Evolutionary conservation across 2,329 filamentous ascomycete genomes (phyloP).

Genomic region (Dactylellina drechsleri): DNA sequence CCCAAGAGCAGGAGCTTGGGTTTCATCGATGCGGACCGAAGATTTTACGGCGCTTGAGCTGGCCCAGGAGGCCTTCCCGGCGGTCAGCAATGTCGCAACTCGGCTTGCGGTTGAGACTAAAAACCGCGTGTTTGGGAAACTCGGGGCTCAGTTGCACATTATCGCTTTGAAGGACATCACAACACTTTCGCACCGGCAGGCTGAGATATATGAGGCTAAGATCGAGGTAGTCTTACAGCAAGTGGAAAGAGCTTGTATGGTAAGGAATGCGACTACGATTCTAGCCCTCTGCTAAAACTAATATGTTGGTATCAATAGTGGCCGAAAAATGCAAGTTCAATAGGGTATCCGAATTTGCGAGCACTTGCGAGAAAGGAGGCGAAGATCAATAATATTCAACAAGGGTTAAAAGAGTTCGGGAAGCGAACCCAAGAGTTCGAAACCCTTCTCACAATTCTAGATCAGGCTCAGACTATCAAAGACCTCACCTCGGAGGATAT

Average conservation of each 20-base stretch:
- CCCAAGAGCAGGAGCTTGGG: too few species aligned
- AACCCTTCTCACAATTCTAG: constrained; percentile 24
- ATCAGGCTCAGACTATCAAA: constrained; percentile 27
- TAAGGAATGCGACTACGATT: not conserved
- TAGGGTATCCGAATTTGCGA: constrained; percentile 22
- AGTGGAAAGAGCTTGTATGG: constrained; percentile 41
- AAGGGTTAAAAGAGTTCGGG: constrained; percentile 27
- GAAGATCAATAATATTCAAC: constrained; percentile 7
- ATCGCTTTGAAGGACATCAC: constrained; percentile 25
- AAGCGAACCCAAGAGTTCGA: constrained; percentile 26
- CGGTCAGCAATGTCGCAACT: constrained; percentile 19
- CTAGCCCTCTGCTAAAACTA: too few species aligned
- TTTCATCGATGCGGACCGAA: constrained; percentile 12
- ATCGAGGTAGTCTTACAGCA: constrained; percentile 22
- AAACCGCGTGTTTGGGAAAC: constrained; percentile 34
- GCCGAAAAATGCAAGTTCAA: constrained; percentile 20
- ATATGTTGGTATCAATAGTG: constrained; percentile 10
- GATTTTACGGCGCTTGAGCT: constrained; percentile 27
- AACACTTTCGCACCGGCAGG: constrained; percentile 32
- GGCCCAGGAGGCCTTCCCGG: constrained; percentile 38
- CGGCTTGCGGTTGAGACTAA: constrained; percentile 30
- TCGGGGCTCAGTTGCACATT: constrained; percentile 21
- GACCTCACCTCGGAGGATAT: constrained; percentile 44
- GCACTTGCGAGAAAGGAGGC: not conserved
- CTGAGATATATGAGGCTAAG: constrained; percentile 23